A percentile compares a stretch with the other conserved stretches of the same genome.
These are phyloP conservation scores for Telfairia occidentalis DNA, from an alignment of 331 rosid genomes.

Conservation along the genomic window DNA sequence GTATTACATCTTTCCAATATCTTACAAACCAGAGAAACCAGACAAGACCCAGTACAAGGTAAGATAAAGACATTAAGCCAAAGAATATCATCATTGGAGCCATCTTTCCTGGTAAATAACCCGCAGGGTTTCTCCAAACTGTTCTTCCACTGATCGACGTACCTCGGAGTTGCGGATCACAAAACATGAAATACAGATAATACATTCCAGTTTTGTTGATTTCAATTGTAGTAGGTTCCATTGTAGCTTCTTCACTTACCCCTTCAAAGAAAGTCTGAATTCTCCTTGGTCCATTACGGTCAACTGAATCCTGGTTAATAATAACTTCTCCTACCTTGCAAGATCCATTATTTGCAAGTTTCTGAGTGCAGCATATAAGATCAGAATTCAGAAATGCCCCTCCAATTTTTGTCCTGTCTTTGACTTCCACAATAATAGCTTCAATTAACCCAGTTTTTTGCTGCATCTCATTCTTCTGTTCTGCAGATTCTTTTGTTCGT, in stretches of 20 bases:
- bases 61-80: conserved; percentile 68
- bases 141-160: conserved; percentile 62
- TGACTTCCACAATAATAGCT: conserved; percentile 58
- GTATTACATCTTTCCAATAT: conserved; percentile 64
- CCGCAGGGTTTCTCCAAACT: conserved; percentile 79
- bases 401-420: conserved; percentile 59
- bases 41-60: conserved; percentile 51
- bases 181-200: conserved; percentile 66
- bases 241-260: conserved; percentile 44
- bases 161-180: conserved; percentile 66
- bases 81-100: conserved; percentile 58
- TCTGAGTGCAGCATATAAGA: conserved; percentile 65
- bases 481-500: conserved; percentile 50
- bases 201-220: conserved; percentile 75
- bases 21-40: conserved; percentile 66
- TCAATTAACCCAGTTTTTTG: conserved; percentile 19
- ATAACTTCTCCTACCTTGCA: conserved; percentile 81
- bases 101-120: conserved; percentile 79
- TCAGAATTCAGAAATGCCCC: conserved; percentile 59
- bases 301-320: conserved; percentile 41
- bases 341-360: conserved; percentile 56
- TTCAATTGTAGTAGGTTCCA: conserved; percentile 41
- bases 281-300: conserved; percentile 48
- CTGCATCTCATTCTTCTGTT: conserved; percentile 53
- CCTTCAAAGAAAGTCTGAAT: conserved; percentile 64